A percentile compares a stretch with the other conserved stretches of the same genome.
Conservation (phyloP, 192 early-diverging fungal species). For the Rhizoclosmatium globosum region DNA sequence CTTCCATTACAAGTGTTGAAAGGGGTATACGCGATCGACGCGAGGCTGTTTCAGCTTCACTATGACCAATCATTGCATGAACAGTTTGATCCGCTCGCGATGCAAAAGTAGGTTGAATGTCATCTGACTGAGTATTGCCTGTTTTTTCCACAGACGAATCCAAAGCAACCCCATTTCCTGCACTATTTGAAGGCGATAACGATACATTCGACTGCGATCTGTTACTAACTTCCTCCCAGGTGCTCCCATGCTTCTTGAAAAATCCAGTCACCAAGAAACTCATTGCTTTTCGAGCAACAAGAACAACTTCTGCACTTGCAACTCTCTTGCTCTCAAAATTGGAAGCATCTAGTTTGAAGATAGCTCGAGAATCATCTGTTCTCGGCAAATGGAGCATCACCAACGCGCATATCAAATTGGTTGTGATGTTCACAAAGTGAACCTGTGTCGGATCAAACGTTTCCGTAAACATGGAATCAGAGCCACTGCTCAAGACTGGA, state of each 20-base stretch:
- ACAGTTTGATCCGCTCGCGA: conserved; percentile 12
- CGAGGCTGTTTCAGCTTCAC: background rate
- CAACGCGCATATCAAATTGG: conserved; percentile 20
- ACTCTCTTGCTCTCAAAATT: background rate
- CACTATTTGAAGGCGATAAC: too few species aligned
- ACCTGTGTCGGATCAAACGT: conserved; percentile 14
- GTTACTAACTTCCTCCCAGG: too few species aligned
- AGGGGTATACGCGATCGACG: conserved; percentile 12
- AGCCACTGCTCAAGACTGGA: background rate
- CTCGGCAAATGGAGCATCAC: conserved; percentile 34
- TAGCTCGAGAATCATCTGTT: conserved; percentile 27
- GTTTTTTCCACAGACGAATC: background rate
- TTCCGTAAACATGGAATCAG: background rate
- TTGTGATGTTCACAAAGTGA: conserved; percentile 5
- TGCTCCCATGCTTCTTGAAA: background rate
- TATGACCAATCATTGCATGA: background rate
- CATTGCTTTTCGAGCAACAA: conserved; percentile 19
- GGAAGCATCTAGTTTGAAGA: conserved; percentile 19
- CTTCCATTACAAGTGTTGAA: background rate
- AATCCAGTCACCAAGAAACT: conserved; percentile 4
- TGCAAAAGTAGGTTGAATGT: conserved; percentile 8
- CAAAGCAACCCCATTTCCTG: too few species aligned
- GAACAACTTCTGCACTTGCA: conserved; percentile 19
- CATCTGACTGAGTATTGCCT: background rate
- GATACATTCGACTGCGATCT: too few species aligned